Base-by-base conservation (phyloP, 345 rosid genomes). In the Trapa incisa region DNA sequence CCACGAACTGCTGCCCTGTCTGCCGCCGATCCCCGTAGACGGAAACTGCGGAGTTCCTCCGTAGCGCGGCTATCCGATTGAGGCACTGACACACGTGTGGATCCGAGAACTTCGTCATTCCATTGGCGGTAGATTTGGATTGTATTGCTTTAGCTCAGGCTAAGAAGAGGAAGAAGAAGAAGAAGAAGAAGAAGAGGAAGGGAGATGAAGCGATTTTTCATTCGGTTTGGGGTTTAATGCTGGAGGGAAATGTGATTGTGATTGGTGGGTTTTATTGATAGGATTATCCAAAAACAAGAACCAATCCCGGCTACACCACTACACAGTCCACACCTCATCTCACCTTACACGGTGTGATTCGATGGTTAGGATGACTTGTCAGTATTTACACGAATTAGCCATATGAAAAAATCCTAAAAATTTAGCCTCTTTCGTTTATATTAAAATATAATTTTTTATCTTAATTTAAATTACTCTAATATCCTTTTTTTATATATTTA, bases 71-170 rank as follows among this genome's bases (percentile, higher is more conserved):
- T 39, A 87, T 69, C 60, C 84, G 81, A 16, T 78, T 79, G 65
- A 89, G 79, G 80, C 92, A 89, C 67, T 87, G 92, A 76, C 94
- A 86, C 6, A 89, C 76, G 58, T 89, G 96, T 5, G 89, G 78
- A 61, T 79, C 80, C 14, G 87, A 85, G 86, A 71, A 83, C 70
- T 50, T 37, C 62, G 78, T 74, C 90, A 84, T 88, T 8, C 5
- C 15, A 12, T 1, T 29, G 5, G 4, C 38, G 11, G 47, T 10
- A 37, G 42, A 17, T 32, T 61, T 36, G 14, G 65, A 29, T 1
- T 32, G 37, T 12, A 45, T 45, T 9, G 37, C 32, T 5, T 22
- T 8, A 7, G 39, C 13, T 39, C 6, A 39, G 42, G 6, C 42
- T 39, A 22, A 37, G 65, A 37, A 62, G 3, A 62, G 3, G 65